Evolutionary conservation across 2,329 filamentous ascomycete genomes (phyloP).

Genomic region (Phyllosticta paracitricarpa): DNA sequence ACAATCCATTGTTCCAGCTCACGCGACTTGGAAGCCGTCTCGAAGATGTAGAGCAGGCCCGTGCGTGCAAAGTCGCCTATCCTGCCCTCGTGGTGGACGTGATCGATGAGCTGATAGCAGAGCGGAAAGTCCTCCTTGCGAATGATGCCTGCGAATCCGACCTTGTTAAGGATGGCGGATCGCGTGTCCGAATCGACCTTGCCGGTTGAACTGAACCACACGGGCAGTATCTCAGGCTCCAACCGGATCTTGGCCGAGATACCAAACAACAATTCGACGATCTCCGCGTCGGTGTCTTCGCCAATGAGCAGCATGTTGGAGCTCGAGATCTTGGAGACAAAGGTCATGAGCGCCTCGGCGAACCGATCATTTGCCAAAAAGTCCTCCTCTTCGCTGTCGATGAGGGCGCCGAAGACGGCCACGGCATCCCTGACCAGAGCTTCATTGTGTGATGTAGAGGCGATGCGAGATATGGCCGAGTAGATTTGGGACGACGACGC

Average conservation of each 20-base stretch:
- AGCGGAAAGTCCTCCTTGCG: conserved; percentile 88
- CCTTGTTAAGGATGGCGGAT: conserved; percentile 40
- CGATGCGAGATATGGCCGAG: conserved; percentile 79
- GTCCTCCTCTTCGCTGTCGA: conserved; percentile 93
- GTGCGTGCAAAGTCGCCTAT: conserved; percentile 94
- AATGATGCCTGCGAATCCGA: conserved; percentile 72
- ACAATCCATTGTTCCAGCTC: conserved; percentile 92
- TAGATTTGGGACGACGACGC: conserved; percentile 82
- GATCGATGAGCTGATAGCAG: conserved; percentile 92
- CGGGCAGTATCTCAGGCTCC: conserved; percentile 73
- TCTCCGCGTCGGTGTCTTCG: conserved; percentile 72
- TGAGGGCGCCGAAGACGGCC: conserved; percentile 77
- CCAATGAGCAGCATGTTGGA: conserved; percentile 63
- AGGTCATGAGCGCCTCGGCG: conserved; percentile 74
- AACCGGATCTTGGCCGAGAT: conserved; percentile 93
- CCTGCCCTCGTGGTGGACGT: conserved; percentile 90
- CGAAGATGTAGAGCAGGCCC: conserved; percentile 88
- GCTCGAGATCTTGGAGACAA: conserved; percentile 70
- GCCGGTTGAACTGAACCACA: conserved; percentile 69
- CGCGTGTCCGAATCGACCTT: conserved; percentile 27
- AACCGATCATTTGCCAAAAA: conserved; percentile 83
- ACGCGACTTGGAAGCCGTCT: conserved; percentile 75
- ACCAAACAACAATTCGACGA: conserved; percentile 90
- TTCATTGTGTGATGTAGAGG: conserved; percentile 73
- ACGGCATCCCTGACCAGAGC: conserved; percentile 78